Evolutionary conservation across 768 basidiomycete species (phyloP).

Genomic region (Mycena alexandri): DNA sequence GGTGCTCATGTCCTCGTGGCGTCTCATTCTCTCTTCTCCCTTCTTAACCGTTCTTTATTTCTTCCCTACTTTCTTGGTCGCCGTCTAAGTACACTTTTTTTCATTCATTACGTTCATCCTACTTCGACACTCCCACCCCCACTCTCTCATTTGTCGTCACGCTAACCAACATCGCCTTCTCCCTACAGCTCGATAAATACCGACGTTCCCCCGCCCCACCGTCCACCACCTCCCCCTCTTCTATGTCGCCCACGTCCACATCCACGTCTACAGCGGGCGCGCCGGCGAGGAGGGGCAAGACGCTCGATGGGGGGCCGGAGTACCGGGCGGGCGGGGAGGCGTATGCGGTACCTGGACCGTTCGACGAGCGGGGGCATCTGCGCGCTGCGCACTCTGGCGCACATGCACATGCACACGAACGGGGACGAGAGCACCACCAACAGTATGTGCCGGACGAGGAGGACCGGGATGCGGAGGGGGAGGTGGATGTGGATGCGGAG

Average conservation of each 20-base stretch:
- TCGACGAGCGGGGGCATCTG: constrained; percentile 4
- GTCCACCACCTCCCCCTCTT: constrained; percentile 17
- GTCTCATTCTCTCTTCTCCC: no score
- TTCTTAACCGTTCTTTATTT: no score
- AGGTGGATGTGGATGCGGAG: no score
- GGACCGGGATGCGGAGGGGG: not conserved
- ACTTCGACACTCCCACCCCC: no score
- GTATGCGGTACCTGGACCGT: constrained; percentile 29
- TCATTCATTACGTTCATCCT: not conserved
- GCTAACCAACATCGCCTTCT: not conserved
- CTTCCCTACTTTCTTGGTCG: no score
- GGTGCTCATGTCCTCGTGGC: no score
- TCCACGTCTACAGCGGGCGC: constrained; percentile 18
- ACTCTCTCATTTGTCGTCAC: constrained; percentile 14
- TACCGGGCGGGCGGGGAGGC: constrained; percentile 43
- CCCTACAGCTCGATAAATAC: constrained; percentile 40
- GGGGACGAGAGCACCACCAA: not conserved
- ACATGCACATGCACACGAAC: no score
- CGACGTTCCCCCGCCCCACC: constrained; percentile 26
- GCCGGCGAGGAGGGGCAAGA: not conserved
- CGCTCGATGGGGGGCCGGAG: constrained; percentile 25
- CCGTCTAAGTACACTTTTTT: no score
- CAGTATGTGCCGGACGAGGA: not conserved
- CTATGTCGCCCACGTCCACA: constrained; percentile 18
- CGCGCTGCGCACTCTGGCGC: no score